Evolutionary conservation across 805 yeast genomes (phyloP).

Genomic region (Lachancea fermentati): DNA sequence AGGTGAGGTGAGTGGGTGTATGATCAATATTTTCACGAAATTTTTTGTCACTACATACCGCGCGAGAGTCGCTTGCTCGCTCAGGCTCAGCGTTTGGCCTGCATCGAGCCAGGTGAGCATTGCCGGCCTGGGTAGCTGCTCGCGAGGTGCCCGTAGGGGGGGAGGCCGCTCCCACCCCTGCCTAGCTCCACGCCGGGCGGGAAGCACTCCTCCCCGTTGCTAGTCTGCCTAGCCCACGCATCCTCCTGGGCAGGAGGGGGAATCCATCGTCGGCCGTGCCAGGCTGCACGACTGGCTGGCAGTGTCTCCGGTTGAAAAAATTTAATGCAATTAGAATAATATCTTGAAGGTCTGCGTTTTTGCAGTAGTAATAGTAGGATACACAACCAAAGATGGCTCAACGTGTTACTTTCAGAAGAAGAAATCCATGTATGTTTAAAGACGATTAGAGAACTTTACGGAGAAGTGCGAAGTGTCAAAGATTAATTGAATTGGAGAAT

Average conservation of each 20-base stretch:
- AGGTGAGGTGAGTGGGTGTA: not conserved
- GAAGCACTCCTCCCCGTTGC: no score
- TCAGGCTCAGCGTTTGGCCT: no score
- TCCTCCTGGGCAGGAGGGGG: no score
- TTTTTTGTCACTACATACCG: no score
- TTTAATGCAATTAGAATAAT: not conserved
- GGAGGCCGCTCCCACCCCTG: no score
- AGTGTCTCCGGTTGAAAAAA: not conserved
- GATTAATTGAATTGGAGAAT: not conserved
- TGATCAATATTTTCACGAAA: not conserved
- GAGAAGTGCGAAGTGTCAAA: not conserved
- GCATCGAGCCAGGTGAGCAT: no score
- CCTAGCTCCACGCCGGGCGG: no score
- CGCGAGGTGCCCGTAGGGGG: no score
- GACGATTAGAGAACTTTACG: not conserved
- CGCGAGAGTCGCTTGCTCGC: no score
- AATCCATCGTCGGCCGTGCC: not conserved
- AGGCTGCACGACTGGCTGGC: not conserved
- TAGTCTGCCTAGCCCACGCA: no score
- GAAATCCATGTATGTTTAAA: slow-evolving; percentile 89
- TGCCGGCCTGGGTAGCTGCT: no score
- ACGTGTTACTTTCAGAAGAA: slow-evolving; percentile 98
- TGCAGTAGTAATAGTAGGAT: slow-evolving; percentile 7
- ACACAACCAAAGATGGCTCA: slow-evolving; percentile 76
- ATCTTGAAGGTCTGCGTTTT: not conserved